Conservation (phyloP, 805 yeast species). For the Pichia gijzeniarum region DNA sequence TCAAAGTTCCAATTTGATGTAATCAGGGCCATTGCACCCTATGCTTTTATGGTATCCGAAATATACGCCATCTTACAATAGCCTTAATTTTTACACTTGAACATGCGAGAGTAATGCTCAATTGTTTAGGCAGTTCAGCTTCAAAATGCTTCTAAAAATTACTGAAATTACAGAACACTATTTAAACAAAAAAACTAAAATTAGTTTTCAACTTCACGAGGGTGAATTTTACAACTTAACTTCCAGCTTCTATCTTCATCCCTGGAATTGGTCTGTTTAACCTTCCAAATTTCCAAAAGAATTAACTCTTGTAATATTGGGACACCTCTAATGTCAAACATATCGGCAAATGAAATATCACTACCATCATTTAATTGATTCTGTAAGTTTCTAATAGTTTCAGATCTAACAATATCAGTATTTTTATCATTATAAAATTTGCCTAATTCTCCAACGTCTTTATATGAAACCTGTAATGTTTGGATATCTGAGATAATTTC, state of each 20-base stretch:
- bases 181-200: background rate
- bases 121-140: too few relatives aligned
- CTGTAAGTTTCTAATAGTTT: conserved; percentile 25
- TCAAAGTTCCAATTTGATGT: too few relatives aligned
- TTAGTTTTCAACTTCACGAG: conserved; percentile 32
- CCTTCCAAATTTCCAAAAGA: conserved; percentile 64
- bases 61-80: too few relatives aligned
- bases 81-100: too few relatives aligned
- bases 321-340: conserved; percentile 34
- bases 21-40: too few relatives aligned
- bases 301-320: conserved; percentile 52
- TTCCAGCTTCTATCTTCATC: conserved; percentile 71
- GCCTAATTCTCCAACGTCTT: conserved; percentile 29
- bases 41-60: too few relatives aligned
- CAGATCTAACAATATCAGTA: conserved; percentile 25
- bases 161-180: too few relatives aligned
- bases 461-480: conserved; percentile 58
- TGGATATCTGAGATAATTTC: conserved; percentile 61
- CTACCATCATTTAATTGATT: conserved; percentile 15
- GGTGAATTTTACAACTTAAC: conserved; percentile 56
- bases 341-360: conserved; percentile 24
- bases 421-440: conserved; percentile 20
- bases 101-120: too few relatives aligned
- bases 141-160: too few relatives aligned
- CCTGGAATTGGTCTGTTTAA: conserved; percentile 49